phyloP scores from a whole-genome alignment of 768 basidiomycete genomes.

The Suillus weaverae region DNA sequence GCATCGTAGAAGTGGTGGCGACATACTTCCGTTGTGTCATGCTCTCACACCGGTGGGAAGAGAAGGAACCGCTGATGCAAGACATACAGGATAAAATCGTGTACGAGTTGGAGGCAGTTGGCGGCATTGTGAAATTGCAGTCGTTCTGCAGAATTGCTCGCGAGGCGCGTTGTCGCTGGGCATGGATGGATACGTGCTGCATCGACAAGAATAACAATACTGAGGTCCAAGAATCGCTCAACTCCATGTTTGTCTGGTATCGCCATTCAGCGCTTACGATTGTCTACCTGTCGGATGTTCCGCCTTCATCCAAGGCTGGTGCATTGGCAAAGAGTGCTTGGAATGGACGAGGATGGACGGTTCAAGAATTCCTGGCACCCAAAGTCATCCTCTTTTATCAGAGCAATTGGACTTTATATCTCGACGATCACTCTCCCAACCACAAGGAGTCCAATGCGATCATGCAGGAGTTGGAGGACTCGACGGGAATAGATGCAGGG shows the following conservation, averaged over 20 bases:
- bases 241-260: neutral
- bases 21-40: neutral
- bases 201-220: neutral
- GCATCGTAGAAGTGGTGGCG: neutral
- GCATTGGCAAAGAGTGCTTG: neutral
- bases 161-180: neutral
- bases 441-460: neutral
- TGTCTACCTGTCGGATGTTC: neutral
- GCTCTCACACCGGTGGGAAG: slow-evolving; percentile 1
- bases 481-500: neutral
- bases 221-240: neutral
- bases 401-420: neutral
- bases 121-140: neutral
- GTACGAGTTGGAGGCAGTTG: neutral
- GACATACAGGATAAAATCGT: neutral
- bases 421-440: neutral
- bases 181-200: neutral
- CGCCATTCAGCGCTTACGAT: slow-evolving; percentile 1
- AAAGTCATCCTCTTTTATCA: neutral
- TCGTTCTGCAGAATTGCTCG: neutral
- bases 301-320: neutral
- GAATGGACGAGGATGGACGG: neutral
- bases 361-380: neutral
- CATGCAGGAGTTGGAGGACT: neutral
- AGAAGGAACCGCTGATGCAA: neutral